Conservation (phyloP, 257 asterid genomes). For the Solanum gandarillasii region DNA sequence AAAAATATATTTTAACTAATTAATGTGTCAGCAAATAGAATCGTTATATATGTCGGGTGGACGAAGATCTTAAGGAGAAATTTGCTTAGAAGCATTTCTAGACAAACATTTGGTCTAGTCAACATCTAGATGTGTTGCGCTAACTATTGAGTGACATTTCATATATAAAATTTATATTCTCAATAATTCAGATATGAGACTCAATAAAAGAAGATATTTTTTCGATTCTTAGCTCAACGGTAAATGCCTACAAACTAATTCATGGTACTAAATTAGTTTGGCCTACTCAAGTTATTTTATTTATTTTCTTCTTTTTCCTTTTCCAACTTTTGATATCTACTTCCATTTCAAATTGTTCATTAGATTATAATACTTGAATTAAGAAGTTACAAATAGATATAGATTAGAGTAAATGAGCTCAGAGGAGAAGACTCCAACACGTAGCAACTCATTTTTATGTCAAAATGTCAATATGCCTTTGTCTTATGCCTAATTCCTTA, state of each 20-base stretch:
- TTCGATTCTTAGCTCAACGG: too few relatives aligned
- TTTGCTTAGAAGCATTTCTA: too few relatives aligned
- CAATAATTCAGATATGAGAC: too few relatives aligned
- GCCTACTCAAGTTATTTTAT: neutral
- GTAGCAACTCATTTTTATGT: slow-evolving; percentile 33
- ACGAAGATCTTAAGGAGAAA: too few relatives aligned
- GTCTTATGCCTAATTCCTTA: slow-evolving; percentile 36
- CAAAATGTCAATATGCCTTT: slow-evolving; percentile 34
- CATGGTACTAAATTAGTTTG: neutral
- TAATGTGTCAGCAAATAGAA: too few relatives aligned
- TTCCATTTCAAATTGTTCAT: neutral
- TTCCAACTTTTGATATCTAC: neutral
- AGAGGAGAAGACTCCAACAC: slow-evolving; percentile 35
- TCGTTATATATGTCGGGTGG: too few relatives aligned
- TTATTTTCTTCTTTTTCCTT: neutral
- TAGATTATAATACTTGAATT: neutral
- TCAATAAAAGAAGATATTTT: too few relatives aligned
- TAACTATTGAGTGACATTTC: too few relatives aligned
- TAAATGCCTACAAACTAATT: neutral
- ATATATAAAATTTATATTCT: too few relatives aligned
- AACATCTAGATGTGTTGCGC: too few relatives aligned
- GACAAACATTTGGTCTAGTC: too few relatives aligned
- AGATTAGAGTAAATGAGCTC: slow-evolving; percentile 5
- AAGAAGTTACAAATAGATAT: neutral
- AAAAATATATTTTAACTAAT: too few relatives aligned